These are phyloP conservation scores for Xylariales sp. DNA, from an alignment of 2,329 filamentous ascomycete species.

Conservation along the genomic window DNA sequence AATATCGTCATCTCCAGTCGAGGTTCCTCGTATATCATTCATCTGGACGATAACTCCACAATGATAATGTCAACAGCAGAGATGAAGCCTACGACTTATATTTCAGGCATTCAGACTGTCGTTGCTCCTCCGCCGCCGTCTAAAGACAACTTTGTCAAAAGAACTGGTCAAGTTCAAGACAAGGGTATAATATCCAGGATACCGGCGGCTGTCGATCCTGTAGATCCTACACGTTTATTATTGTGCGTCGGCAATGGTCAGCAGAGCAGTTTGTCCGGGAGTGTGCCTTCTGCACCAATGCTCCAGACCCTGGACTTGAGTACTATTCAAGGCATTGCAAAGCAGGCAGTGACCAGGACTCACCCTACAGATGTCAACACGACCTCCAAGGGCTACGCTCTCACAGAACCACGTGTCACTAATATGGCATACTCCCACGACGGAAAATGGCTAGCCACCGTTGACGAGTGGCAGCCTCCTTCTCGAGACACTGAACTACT, in stretches of 20 bases:
- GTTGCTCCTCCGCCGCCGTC: conserved; percentile 45
- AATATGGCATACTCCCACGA: conserved; percentile 73
- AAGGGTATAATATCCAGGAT: conserved; percentile 42
- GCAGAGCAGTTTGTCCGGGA: conserved; percentile 48
- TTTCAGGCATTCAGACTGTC: conserved; percentile 73
- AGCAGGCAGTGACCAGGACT: conserved; percentile 84
- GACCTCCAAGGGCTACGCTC: conserved; percentile 63
- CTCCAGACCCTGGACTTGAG: conserved; percentile 87
- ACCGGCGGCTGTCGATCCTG: conserved; percentile 59
- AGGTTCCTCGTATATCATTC: conserved; percentile 77
- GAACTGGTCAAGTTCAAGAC: conserved; percentile 42
- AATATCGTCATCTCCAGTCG: conserved; percentile 75
- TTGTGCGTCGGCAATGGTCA: conserved; percentile 62
- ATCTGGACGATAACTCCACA: conserved; percentile 85
- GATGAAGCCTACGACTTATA: conserved; percentile 75
- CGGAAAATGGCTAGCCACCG: conserved; percentile 83
- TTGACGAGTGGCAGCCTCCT: conserved; percentile 85
- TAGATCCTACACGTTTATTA: conserved; percentile 58
- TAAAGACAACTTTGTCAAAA: conserved; percentile 48
- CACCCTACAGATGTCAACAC: conserved; percentile 79
- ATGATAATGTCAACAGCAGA: conserved; percentile 90
- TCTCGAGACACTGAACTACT: conserved; percentile 61
- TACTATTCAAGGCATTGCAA: conserved; percentile 70
- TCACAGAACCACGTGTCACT: conserved; percentile 74
- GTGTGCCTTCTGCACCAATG: conserved; percentile 46